Evolutionary conservation across 2,329 filamentous ascomycete genomes (phyloP), one percentile per base, ranked within the genome.

Genomic region (Phialocephala subalpina): DNA sequence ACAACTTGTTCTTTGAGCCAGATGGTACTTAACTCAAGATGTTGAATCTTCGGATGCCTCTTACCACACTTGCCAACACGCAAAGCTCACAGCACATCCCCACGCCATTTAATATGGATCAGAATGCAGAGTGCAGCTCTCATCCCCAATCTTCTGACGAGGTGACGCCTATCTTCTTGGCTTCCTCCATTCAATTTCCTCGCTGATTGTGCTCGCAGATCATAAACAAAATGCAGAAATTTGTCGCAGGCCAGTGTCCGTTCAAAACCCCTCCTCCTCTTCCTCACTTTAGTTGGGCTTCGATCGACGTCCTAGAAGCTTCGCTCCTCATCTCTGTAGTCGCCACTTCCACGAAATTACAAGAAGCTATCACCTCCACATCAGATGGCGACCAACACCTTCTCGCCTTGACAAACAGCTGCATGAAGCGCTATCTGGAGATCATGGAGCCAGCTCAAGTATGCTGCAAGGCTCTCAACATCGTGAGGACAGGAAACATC

Each of bases 221-320:
- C 49, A 12, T 53, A 27, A 16, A 27, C 14, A 27, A 53, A 22
- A 53, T 33, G 22, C 27, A 53, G 25, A 53, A 53, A 22, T 53
- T 29, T 11, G 49, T 53, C 25, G 22, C 11, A 3, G 18, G n/a
- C 14, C 25, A 53, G 22, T 29, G 14, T 33, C 22, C 9, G 2
- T 33, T 53, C 27, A n/a, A 22, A 29, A 4, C 11, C 2, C 22
- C 49, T 2, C 25, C 49, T 6, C 49, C 49, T 53, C 27, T 53
- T 33, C 49, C 22, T 16, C 12, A n/a, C 14, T 53, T 53, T 11
- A 53, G 49, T n/a, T 53, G 49, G 49, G 49, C 49, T 33, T 53
- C 49, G n/a, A 53, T 53, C 49, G 49, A 53, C 27, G 12, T 16
- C 16, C n/a, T 53, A 2, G 49, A 53, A 53, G 27, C 25, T n/a